Conservation (phyloP, 2,329 filamentous ascomycete species). For the Calonectria honghensis region DNA sequence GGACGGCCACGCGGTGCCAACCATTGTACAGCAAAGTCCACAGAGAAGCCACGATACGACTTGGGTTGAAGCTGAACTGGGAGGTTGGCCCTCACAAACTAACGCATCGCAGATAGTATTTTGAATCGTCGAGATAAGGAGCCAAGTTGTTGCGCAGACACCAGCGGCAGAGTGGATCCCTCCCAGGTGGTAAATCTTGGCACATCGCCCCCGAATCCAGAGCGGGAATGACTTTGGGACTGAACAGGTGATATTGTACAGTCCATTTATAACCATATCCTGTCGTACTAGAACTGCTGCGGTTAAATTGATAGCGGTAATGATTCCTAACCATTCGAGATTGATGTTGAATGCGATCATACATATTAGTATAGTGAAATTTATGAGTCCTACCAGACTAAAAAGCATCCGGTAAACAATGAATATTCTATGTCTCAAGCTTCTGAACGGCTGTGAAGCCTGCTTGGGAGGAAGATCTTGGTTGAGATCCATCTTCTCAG, state of each 20-base stretch:
- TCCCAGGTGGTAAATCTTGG: conserved; percentile 72
- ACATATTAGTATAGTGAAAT: conserved; percentile 68
- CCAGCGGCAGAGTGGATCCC: conserved; percentile 71
- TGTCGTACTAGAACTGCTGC: conserved; percentile 72
- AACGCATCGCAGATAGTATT: conserved; percentile 61
- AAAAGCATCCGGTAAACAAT: conserved; percentile 75
- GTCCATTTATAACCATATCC: conserved; percentile 70
- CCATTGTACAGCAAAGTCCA: conserved; percentile 74
- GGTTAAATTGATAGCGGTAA: conserved; percentile 69
- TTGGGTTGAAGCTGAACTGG: conserved; percentile 63
- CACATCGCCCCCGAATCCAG: conserved; percentile 67
- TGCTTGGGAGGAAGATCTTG: conserved; percentile 64
- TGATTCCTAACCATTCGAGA: conserved; percentile 62
- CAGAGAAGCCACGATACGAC: conserved; percentile 76
- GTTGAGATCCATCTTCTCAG: conserved; percentile 57
- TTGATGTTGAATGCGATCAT: conserved; percentile 61
- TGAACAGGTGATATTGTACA: conserved; percentile 68
- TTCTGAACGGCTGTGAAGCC: conserved; percentile 61
- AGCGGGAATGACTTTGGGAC: conserved; percentile 68
- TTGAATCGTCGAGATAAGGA: conserved; percentile 64
- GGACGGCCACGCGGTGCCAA: conserved; percentile 77
- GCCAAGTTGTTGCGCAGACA: conserved; percentile 69
- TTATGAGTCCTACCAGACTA: conserved; percentile 70
- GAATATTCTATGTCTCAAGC: conserved; percentile 66
- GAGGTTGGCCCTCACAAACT: conserved; percentile 56